Evolutionary conservation across 2,329 filamentous ascomycete genomes (phyloP).

Genomic region (Dactylonectria estremocensis): DNA sequence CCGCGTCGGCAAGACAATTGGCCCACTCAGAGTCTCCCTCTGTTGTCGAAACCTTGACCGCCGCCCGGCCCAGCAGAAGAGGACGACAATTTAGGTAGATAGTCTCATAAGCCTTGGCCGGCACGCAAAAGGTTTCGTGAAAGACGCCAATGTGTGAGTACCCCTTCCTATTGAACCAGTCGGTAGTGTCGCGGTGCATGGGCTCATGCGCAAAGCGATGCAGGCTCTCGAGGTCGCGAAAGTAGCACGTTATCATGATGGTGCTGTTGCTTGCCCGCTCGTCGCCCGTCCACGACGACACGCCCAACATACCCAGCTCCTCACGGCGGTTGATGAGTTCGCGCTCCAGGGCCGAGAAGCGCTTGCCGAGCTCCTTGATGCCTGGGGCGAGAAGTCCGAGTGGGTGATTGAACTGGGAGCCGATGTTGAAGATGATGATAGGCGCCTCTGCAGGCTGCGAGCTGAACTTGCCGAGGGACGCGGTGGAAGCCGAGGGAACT

Average conservation of each 20-base stretch:
- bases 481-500: conserved; percentile 46
- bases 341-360: conserved; percentile 57
- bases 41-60: conserved; percentile 43
- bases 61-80: conserved; percentile 52
- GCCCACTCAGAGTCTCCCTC: conserved; percentile 49
- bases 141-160: conserved; percentile 64
- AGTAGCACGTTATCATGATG: conserved; percentile 65
- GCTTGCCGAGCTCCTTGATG: conserved; percentile 54
- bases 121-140: conserved; percentile 68
- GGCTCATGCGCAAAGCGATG: conserved; percentile 67
- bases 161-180: conserved; percentile 61
- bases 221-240: conserved; percentile 63
- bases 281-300: conserved; percentile 58
- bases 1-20: conserved; percentile 53
- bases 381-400: conserved; percentile 65
- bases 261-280: conserved; percentile 58
- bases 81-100: conserved; percentile 64
- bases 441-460: conserved; percentile 46
- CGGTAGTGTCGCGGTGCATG: conserved; percentile 65
- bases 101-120: conserved; percentile 63
- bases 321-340: conserved; percentile 55
- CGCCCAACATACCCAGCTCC: conserved; percentile 64
- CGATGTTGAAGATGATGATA: conserved; percentile 62
- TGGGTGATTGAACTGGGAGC: conserved; percentile 63
- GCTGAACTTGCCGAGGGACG: conserved; percentile 48